phyloP scores from a whole-genome alignment of 768 basidiomycete genomes.

The Boletales sp. region DNA sequence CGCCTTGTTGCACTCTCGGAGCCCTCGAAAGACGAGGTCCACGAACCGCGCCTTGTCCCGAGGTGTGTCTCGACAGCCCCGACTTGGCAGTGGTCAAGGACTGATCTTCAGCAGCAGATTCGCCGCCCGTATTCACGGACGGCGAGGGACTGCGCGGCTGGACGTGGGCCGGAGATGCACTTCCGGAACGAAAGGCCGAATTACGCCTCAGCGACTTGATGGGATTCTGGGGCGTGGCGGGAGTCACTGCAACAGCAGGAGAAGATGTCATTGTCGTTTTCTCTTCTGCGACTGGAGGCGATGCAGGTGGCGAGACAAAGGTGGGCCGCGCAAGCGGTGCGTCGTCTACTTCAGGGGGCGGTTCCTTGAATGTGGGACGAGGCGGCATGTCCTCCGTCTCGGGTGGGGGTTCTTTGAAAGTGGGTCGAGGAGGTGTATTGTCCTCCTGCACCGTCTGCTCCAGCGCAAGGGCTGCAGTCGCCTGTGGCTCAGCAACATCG shows the following conservation, averaged over 20 bases:
- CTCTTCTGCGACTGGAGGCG: conserved; percentile 25
- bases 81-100: conserved; percentile 31
- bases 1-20: conserved; percentile 40
- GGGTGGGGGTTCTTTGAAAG: conserved; percentile 63
- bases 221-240: conserved; percentile 53
- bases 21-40: conserved; percentile 49
- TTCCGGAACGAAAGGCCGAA: conserved; percentile 32
- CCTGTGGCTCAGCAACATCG: conserved; percentile 15
- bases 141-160: conserved; percentile 44
- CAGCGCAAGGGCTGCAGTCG: conserved; percentile 2
- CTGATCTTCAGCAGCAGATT: conserved; percentile 31
- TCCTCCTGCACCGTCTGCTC: conserved; percentile 14
- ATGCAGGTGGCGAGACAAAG: conserved; percentile 21
- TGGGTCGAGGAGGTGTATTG: conserved; percentile 34
- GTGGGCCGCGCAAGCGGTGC: conserved; percentile 12
- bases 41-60: conserved; percentile 39
- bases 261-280: conserved; percentile 14
- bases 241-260: conserved; percentile 37
- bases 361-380: conserved; percentile 58
- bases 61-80: conserved; percentile 46
- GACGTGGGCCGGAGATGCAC: conserved; percentile 27
- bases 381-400: conserved; percentile 28
- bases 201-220: conserved; percentile 37
- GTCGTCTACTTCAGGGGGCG: conserved; percentile 56
- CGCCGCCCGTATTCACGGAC: conserved; percentile 22